A percentile compares a stretch with the other conserved stretches of the same genome.
These are phyloP conservation scores for Xylaria sp. DNA, from an alignment of 2,329 filamentous ascomycete species.

Conservation along the genomic window DNA sequence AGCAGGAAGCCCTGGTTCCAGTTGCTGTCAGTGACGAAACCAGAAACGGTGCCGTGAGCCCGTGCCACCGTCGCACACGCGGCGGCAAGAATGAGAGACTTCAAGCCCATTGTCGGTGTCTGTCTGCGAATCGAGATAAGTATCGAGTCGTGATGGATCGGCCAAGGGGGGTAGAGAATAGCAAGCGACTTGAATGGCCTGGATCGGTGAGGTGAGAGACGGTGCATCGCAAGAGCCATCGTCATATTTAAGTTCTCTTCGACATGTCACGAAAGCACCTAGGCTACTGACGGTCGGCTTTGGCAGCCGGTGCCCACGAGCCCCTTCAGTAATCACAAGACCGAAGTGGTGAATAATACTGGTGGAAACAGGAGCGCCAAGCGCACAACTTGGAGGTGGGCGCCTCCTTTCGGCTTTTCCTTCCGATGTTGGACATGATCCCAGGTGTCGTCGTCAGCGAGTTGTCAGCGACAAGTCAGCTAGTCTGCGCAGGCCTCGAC, in stretches of 20 bases:
- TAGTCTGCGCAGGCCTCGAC: slow-evolving; percentile 4
- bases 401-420: background rate
- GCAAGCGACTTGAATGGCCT: background rate
- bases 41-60: slow-evolving; percentile 21
- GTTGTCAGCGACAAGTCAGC: background rate
- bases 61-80: slow-evolving; percentile 11
- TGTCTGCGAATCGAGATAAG: background rate
- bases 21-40: slow-evolving; percentile 24
- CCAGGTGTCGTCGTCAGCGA: background rate
- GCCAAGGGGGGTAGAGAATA: background rate
- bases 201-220: background rate
- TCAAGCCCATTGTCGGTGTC: background rate
- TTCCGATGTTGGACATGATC: slow-evolving; percentile 7
- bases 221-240: background rate
- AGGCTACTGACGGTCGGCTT: background rate
- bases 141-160: background rate
- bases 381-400: background rate
- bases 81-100: slow-evolving; percentile 14
- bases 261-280: background rate
- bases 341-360: background rate
- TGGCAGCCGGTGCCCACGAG: background rate
- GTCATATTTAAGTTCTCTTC: slow-evolving; percentile 8
- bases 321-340: background rate
- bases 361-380: slow-evolving; percentile 13
- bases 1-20: slow-evolving; percentile 26